A percentile compares a stretch with the other conserved stretches of the same genome.
Conservation (phyloP, 352 stramenopile genomes). For the Phytopythium chamaehyphon region DNA sequence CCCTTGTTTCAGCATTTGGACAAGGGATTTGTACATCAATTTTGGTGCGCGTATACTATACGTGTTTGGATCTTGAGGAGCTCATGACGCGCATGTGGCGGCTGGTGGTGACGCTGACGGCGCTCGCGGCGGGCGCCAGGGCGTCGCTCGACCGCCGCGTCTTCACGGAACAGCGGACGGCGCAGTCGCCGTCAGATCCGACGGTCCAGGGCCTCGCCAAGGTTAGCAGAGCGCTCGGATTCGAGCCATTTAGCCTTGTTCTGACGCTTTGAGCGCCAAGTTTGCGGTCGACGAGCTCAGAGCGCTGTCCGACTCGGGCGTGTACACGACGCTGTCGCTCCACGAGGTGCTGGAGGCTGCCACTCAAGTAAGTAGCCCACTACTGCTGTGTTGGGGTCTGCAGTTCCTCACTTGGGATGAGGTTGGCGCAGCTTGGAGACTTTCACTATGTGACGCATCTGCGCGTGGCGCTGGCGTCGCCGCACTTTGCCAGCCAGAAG, state of each 20-base stretch:
- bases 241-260: not conserved
- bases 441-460: conserved; percentile 84
- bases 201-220: conserved; percentile 22
- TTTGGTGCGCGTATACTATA: too few species aligned
- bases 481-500: conserved; percentile 61
- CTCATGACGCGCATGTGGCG: too few species aligned
- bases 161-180: too few species aligned
- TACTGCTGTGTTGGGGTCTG: not conserved
- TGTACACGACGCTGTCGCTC: conserved; percentile 64
- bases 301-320: conserved; percentile 60
- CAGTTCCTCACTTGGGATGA: too few species aligned
- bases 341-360: conserved; percentile 43
- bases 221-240: conserved; percentile 12
- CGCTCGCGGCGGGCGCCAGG: too few species aligned
- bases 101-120: too few species aligned
- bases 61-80: too few species aligned
- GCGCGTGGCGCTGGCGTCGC: conserved; percentile 52
- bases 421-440: conserved; percentile 42
- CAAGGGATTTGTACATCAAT: too few species aligned
- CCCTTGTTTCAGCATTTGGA: too few species aligned
- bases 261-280: conserved; percentile 12
- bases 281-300: conserved; percentile 61
- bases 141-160: too few species aligned
- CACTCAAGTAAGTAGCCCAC: conserved; percentile 27
- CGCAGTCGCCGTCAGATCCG: too few species aligned